phyloP scores from a whole-genome alignment of 495 filamentous ascomycete genomes.

The Daldinia concentrica region DNA sequence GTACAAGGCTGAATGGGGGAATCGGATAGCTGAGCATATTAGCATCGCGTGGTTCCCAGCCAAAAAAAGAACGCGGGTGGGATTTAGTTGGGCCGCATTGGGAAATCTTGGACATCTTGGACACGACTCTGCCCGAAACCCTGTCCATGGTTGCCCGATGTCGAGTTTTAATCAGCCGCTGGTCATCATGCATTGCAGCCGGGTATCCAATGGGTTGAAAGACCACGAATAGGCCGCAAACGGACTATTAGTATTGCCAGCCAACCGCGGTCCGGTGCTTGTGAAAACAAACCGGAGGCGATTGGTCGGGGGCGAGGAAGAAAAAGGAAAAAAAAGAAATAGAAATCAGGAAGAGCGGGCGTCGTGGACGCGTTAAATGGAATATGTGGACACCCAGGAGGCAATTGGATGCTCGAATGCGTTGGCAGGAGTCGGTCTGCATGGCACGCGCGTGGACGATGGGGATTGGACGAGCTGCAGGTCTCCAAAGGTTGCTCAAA shows the following conservation, averaged over 20 bases:
- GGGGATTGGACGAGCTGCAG: constrained; percentile 43
- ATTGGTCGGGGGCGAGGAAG: constrained; percentile 25
- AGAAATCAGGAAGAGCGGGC: constrained; percentile 32
- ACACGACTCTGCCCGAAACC: constrained; percentile 36
- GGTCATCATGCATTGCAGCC: constrained; percentile 43
- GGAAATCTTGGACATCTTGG: constrained; percentile 17
- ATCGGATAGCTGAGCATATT: constrained; percentile 39
- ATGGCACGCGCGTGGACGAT: constrained; percentile 42
- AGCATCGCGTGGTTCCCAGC: constrained; percentile 39
- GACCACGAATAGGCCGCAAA: constrained; percentile 34
- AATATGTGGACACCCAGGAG: constrained; percentile 41
- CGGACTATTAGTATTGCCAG: constrained; percentile 31
- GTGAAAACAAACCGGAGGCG: constrained; percentile 14
- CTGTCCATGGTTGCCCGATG: constrained; percentile 34
- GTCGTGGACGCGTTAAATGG: constrained; percentile 43
- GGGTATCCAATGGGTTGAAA: constrained; percentile 34
- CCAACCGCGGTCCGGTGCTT: constrained; percentile 6
- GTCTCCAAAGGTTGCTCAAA: constrained; percentile 32
- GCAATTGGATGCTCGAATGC: constrained; percentile 45
- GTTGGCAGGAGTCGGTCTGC: constrained; percentile 36
- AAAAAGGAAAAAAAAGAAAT: constrained; percentile 17
- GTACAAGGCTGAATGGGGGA: constrained; percentile 51
- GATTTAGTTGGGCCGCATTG: constrained; percentile 42
- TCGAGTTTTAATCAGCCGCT: constrained; percentile 40
- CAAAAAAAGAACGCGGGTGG: constrained; percentile 33